phyloP scores from a whole-genome alignment of 805 yeast genomes.

The Candida berthetii region DNA sequence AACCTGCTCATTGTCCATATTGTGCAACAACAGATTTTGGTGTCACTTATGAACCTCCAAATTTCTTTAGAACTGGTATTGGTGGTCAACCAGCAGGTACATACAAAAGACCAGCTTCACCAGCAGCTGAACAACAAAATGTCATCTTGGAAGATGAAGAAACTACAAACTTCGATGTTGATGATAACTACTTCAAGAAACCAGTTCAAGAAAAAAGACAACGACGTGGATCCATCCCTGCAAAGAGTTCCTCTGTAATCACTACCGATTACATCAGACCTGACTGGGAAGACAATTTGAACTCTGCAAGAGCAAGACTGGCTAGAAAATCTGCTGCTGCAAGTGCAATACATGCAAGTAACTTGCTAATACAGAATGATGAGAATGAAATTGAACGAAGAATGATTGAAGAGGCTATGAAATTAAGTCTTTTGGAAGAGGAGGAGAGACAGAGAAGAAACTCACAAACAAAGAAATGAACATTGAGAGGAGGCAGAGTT shows the following conservation, averaged over 20 bases:
- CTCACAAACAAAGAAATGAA: constrained; percentile 13
- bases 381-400: constrained; percentile 53
- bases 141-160: constrained; percentile 7
- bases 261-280: constrained; percentile 84
- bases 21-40: constrained; percentile 88
- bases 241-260: constrained; percentile 62
- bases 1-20: constrained; percentile 88
- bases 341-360: constrained; percentile 86
- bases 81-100: constrained; percentile 46
- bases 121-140: constrained; percentile 1
- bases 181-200: constrained; percentile 11
- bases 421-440: constrained; percentile 67
- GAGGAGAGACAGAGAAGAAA: constrained; percentile 39
- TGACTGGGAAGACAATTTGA: constrained; percentile 80
- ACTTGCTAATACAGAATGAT: constrained; percentile 46
- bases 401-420: constrained; percentile 81
- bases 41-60: constrained; percentile 68
- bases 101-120: constrained; percentile 18
- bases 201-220: neutral
- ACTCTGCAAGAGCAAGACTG: constrained; percentile 64
- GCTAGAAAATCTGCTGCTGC: constrained; percentile 93
- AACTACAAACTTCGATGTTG: constrained; percentile 6
- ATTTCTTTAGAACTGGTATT: constrained; percentile 46
- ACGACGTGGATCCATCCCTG: constrained; percentile 54
- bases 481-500: too few species aligned